A percentile compares a stretch with the other conserved stretches of the same genome.
Conservation (phyloP, 768 basidiomycete genomes). For the Paxillus ammoniavirescens region DNA sequence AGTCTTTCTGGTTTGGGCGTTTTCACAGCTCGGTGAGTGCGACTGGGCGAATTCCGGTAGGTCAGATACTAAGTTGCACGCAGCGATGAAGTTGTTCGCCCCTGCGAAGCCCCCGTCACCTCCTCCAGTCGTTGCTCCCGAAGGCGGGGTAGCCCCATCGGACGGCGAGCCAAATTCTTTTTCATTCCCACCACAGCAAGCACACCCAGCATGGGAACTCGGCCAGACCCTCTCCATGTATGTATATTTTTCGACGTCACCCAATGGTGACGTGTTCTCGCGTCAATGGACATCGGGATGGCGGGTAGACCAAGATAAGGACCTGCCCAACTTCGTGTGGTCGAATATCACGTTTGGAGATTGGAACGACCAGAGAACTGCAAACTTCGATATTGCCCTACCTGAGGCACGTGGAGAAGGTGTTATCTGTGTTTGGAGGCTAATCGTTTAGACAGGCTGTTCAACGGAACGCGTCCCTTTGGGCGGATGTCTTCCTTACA, state of each 20-base stretch:
- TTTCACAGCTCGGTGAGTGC: constrained; percentile 61
- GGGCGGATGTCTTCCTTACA: constrained; percentile 79
- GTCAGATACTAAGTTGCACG: background rate
- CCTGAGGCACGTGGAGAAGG: constrained; percentile 52
- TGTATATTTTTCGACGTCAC: constrained; percentile 69
- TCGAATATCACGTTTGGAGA: constrained; percentile 75
- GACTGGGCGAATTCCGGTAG: background rate
- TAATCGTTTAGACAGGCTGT: constrained; percentile 51
- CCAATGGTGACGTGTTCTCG: constrained; percentile 58
- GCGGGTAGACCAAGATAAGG: constrained; percentile 45
- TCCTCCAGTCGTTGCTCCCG: constrained; percentile 28
- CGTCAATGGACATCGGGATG: constrained; percentile 50
- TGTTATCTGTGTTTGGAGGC: background rate
- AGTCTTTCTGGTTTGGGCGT: constrained; percentile 63
- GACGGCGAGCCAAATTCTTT: constrained; percentile 41
- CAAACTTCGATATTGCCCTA: constrained; percentile 59
- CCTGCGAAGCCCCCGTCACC: constrained; percentile 34
- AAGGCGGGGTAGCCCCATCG: constrained; percentile 9
- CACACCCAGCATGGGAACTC: constrained; percentile 56
- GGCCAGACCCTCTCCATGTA: constrained; percentile 66
- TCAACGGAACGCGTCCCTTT: constrained; percentile 74
- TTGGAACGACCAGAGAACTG: constrained; percentile 59
- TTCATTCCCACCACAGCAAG: constrained; percentile 54
- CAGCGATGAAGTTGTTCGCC: constrained; percentile 46
- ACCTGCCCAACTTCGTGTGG: constrained; percentile 73